These are phyloP conservation scores for Wickerhamomyces subpelliculosus DNA, from an alignment of 805 yeast species.

Conservation along the genomic window DNA sequence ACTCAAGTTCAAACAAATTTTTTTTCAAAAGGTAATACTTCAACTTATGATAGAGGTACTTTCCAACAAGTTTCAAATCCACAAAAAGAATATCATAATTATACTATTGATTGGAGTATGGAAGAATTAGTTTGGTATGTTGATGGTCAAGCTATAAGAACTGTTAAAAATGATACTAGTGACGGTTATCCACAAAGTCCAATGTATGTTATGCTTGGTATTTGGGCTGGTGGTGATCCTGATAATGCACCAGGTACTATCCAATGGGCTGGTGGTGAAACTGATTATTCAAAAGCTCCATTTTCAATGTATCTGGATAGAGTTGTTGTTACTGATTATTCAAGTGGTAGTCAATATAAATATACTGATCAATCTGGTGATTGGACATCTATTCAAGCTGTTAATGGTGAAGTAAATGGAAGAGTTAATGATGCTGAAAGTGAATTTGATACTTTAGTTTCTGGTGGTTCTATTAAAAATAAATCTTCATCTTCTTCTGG, in stretches of 20 bases:
- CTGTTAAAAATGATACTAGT: constrained; percentile 42
- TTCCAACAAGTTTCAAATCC: constrained; percentile 58
- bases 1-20: constrained; percentile 71
- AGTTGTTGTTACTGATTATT: constrained; percentile 60
- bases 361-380: constrained; percentile 50
- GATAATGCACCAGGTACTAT: constrained; percentile 60
- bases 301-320: constrained; percentile 59
- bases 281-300: constrained; percentile 61
- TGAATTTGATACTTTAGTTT: constrained; percentile 33
- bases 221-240: constrained; percentile 83
- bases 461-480: constrained; percentile 19
- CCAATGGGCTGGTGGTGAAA: constrained; percentile 76
- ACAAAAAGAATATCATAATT: constrained; percentile 57
- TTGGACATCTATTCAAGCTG: constrained; percentile 53
- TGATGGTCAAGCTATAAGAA: constrained; percentile 66
- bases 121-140: constrained; percentile 61
- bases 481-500: constrained; percentile 8
- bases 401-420: constrained; percentile 56
- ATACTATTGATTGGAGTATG: constrained; percentile 79
- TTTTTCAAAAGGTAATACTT: constrained; percentile 74
- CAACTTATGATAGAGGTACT: constrained; percentile 75
- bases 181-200: constrained; percentile 92
- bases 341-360: constrained; percentile 51
- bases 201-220: constrained; percentile 61
- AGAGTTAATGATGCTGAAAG: constrained; percentile 39